Evolutionary conservation across 129 eudicot species (phyloP), one percentile per base, ranked within the genome.

Genomic region (Helianthus annuus): DNA sequence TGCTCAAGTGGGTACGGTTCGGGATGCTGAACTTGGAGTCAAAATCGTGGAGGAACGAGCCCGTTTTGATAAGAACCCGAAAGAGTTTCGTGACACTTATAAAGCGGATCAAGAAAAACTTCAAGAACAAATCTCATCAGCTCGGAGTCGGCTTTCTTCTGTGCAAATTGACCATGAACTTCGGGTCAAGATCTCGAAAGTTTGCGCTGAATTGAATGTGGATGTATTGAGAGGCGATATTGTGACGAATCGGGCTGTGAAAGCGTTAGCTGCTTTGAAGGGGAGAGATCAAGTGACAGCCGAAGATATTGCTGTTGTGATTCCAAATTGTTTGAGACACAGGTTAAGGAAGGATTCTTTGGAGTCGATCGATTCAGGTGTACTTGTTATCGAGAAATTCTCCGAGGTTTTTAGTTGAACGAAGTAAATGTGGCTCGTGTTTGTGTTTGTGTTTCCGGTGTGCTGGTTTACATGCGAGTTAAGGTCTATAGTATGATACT

Each of bases 211-310:
- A 81, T 78, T 91, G 69, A 91, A 91, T 78, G 97, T 91, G 6
- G 96, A 91, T 70, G 97, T 94, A 53, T 76, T 91, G 72, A 83
- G 97, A 83, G 97, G 97, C n/a, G 94, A 92, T 69, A 92, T 89
- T 53, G 96, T 92, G 45, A 82, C 94, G 0, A 92, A 92, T 44
- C 83, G 96, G 80, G 97, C 96, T 11, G 96, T 94, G 0, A 92
- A 86, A 67, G 96, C 97, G 55, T 82, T 89, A 82, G 97, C 97
- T 19, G 86, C 96, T 51, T 89, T 92, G 51, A 92, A 92, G 68
- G 97, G 96, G 54, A 84, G 97, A 69, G 97, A 89, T 61, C 76
- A 84, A 79, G 96, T 89, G 44, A 87, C 84, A 11, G 13, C 88
- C 2, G 97, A 92, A 83, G 97, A 92, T 83, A 89, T 91, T 72